Evolutionary conservation across 164 flowering plant species (phyloP), one percentile per base, ranked within the genome.

Genomic region (Magnolia sinica): DNA sequence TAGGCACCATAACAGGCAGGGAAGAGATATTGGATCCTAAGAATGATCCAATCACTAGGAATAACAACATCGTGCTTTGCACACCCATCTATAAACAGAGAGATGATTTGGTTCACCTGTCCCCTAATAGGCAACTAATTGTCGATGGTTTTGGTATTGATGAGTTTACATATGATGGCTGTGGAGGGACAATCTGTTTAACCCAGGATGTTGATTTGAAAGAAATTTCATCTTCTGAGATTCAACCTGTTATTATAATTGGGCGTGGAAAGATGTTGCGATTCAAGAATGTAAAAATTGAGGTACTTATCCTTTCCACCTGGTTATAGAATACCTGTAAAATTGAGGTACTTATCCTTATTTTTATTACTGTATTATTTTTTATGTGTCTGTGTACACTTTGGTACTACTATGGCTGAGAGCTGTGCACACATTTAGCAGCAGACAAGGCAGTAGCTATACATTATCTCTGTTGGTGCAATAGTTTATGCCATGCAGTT

Each of bases 241-340:
- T 64, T 76, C 86, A 64, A 52, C 96, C 97, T 63, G 88, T 94
- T 67, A 87, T 96, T 78, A 77, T 96, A 22, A 81, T 96, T 83
- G 99, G 99, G 50, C 88, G 91, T 74, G 91, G 96, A 31, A 94
- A 96, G 86, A 91, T 84, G 87, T 76, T 96, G 90, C 92, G 90
- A 74, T 96, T 96, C 82, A 83, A 86, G 50, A 96, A 96, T 88
- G 97, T 96, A 16, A 96, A 89, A 79, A 89, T 96, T 77, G 92
- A 96, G 99, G 99, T 94, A 91, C 23, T 67, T 71, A 5, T 50
- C 1, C 22, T 59, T 50, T 58, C 10, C 64, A 55, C 52, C 1
- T 55, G 61, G 61, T 16, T 55, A 10, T 16, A 9, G 18, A 8
- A 37, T 37, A 37, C 45, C 45, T 37, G 45, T 37, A 37, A 37